These are phyloP conservation scores for Leishmania tarentolae DNA, from an alignment of 208 protist species.

Conservation along the genomic window DNA sequence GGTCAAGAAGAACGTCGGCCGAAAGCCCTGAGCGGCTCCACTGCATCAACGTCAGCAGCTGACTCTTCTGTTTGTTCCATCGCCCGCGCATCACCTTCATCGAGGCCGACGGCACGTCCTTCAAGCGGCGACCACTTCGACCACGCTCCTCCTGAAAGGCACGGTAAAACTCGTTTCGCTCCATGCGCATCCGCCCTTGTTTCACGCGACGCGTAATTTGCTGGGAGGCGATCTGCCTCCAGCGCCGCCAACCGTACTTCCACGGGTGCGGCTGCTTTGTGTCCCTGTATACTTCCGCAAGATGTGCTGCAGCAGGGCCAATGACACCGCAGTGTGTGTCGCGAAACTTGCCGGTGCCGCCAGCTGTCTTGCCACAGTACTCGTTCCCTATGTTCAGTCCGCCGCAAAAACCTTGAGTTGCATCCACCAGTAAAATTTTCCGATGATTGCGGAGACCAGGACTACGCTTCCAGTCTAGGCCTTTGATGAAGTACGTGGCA, in stretches of 20 bases:
- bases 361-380: constrained; percentile 75
- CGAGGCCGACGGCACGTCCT: constrained; percentile 29
- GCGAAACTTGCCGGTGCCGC: constrained; percentile 81
- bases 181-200: constrained; percentile 35
- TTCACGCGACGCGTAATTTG: constrained; percentile 46
- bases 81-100: constrained; percentile 31
- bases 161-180: constrained; percentile 32
- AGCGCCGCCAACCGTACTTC: constrained; percentile 78
- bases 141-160: constrained; percentile 29
- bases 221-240: constrained; percentile 80
- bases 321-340: constrained; percentile 85
- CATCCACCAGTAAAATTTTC: constrained; percentile 91
- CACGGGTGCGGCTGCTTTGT: constrained; percentile 85
- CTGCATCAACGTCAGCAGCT: constrained; percentile 25
- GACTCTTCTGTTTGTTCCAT: constrained; percentile 29
- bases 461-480: constrained; percentile 78
- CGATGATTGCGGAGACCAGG: constrained; percentile 91
- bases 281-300: constrained; percentile 85
- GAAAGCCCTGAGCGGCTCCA: constrained; percentile 16
- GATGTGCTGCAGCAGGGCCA: constrained; percentile 75
- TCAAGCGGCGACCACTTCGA: constrained; percentile 20
- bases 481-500: constrained; percentile 63
- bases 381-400: constrained; percentile 93
- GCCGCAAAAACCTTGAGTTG: constrained; percentile 86
- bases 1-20: constrained; percentile 14